phyloP scores from a whole-genome alignment of 2,329 filamentous ascomycete species.

The Coniochaeta prunicola region DNA sequence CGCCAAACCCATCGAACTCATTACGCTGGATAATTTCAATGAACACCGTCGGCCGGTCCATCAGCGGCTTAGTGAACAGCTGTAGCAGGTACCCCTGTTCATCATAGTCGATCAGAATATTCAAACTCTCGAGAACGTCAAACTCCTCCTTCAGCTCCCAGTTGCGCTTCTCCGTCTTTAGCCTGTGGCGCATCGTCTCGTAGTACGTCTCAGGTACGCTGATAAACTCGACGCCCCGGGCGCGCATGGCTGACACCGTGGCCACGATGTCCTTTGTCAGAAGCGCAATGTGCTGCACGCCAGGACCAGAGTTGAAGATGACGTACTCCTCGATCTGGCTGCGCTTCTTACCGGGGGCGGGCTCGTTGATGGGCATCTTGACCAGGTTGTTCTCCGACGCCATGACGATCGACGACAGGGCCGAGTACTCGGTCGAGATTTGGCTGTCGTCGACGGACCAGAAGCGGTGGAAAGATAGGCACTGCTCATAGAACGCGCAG shows the following conservation, averaged over 20 bases:
- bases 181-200: constrained; percentile 62
- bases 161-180: constrained; percentile 54
- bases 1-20: constrained; percentile 86
- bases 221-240: constrained; percentile 91
- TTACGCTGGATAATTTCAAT: constrained; percentile 93
- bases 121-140: constrained; percentile 65
- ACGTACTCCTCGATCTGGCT: constrained; percentile 93
- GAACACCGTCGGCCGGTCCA: constrained; percentile 93
- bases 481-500: constrained; percentile 73
- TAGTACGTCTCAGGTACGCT: constrained; percentile 85
- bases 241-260: constrained; percentile 69
- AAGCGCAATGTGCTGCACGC: constrained; percentile 90
- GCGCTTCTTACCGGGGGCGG: constrained; percentile 81
- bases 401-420: constrained; percentile 87
- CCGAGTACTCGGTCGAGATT: constrained; percentile 88
- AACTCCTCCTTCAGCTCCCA: constrained; percentile 73
- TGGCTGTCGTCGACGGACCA: constrained; percentile 93
- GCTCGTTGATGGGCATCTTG: constrained; percentile 99
- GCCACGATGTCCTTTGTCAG: constrained; percentile 73
- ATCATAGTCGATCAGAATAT: constrained; percentile 93
- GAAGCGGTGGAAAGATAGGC: constrained; percentile 91
- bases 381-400: constrained; percentile 74
- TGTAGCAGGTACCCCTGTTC: constrained; percentile 78
- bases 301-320: constrained; percentile 80
- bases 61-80: constrained; percentile 77